Percentiles rank a stretch among this genome's conserved stretches.
Evolutionary conservation across 768 basidiomycete species (phyloP).

Genomic region (Kwoniella sp.): DNA sequence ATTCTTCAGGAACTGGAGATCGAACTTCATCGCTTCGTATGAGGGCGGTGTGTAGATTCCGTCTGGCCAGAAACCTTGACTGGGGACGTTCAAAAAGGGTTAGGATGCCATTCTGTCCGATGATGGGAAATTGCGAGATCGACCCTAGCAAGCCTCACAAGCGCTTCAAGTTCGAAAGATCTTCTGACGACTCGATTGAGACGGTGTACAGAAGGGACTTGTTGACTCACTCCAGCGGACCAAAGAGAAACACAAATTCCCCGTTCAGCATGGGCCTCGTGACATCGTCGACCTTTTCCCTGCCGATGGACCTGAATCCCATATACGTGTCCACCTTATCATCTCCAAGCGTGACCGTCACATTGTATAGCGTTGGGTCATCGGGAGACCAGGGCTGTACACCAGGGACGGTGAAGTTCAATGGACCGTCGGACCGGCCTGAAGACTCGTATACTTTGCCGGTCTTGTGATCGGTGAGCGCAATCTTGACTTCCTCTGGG

Average conservation of each 20-base stretch:
- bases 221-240: slow-evolving; percentile 31
- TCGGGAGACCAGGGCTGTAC: slow-evolving; percentile 29
- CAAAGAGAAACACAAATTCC: slow-evolving; percentile 29
- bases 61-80: slow-evolving; percentile 42
- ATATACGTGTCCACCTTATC: slow-evolving; percentile 26
- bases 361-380: slow-evolving; percentile 27
- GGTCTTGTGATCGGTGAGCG: slow-evolving; percentile 7
- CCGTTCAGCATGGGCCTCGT: slow-evolving; percentile 31
- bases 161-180: too few species aligned
- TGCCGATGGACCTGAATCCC: slow-evolving; percentile 27
- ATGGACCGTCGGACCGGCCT: slow-evolving; percentile 11
- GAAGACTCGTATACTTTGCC: slow-evolving; percentile 11
- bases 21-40: slow-evolving; percentile 34
- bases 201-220: background rate
- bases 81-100: too few species aligned
- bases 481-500: background rate
- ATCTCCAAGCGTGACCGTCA: slow-evolving; percentile 29
- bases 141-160: too few species aligned
- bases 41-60: slow-evolving; percentile 33
- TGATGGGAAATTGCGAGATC: background rate
- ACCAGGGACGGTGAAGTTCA: slow-evolving; percentile 25
- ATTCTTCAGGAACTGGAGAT: slow-evolving; percentile 25
- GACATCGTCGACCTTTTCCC: slow-evolving; percentile 21
- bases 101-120: background rate
- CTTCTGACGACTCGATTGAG: too few species aligned